Evolutionary conservation across 768 basidiomycete genomes (phyloP), one percentile per base, ranked within the genome.

Genomic region (Lactarius psammicola): DNA sequence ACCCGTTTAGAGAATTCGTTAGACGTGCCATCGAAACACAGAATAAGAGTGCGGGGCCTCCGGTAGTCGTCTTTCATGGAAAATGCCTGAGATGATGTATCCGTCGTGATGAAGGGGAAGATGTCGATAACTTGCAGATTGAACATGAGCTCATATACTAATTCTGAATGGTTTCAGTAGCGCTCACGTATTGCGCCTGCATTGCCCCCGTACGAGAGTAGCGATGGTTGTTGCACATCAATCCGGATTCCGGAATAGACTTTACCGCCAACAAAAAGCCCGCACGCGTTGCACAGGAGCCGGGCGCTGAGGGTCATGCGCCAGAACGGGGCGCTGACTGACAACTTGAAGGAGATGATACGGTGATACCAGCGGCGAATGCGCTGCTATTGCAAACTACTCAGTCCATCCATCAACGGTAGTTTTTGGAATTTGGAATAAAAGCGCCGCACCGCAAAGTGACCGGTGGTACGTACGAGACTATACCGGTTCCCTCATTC

Each of bases 21-120:
- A 2, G 80, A 73, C 4, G 89, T 89, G 15, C 89, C 89, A 69
- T 90, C 89, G 71, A 90, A 90, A 73, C 86, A 88, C 30, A 90
- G 76, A 33, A 89, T 77, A 33, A 88, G 79, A 0, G 80, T 81
- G 34, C 84, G 81, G 10, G 79, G 71, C 49, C 68, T 66, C 13
- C 59, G 58, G 38, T 15, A 20, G 30, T 5, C 13, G 3, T 20
- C 44, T 13, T 36, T 18, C 6, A 20, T 31, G 5, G 42, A 8
- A 4, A 23, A 33, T 30, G 33, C 17, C 9, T 38, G 15, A 5
- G 17, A n/a, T 17, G 30, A 17, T 56, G 40, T 28, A 18, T 20
- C 4, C 5, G 18, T 33, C 63, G 40, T 63, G 13, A 34, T 9
- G 9, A 23, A n/a, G 6, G n/a, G 18, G 34, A 57, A 26, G n/a